Conservation (phyloP, 1,284 basidiomycete species). For the Heliocybe sulcata region DNA sequence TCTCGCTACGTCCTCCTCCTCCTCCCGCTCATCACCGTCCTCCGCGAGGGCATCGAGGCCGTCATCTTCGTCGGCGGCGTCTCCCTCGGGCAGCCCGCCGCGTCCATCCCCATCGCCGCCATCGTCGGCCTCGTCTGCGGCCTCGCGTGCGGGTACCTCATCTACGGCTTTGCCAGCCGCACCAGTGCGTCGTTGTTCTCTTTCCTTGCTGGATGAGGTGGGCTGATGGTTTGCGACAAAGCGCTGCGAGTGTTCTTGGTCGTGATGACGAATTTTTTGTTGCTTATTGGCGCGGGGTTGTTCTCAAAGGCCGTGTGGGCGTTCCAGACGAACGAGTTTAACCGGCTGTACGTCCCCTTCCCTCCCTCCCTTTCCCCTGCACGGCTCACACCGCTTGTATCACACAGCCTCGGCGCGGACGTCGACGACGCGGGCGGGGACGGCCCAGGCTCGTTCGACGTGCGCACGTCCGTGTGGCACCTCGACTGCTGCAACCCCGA, state of each 20-base stretch:
- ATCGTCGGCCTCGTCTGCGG: constrained; percentile 80
- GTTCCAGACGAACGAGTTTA: constrained; percentile 68
- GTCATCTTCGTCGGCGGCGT: constrained; percentile 93
- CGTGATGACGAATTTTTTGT: constrained; percentile 82
- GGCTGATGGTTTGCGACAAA: constrained; percentile 18
- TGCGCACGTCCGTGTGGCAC: constrained; percentile 82
- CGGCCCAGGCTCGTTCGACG: constrained; percentile 75
- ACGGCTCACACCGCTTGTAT: constrained; percentile 10
- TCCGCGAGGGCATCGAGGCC: constrained; percentile 91
- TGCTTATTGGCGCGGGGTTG: constrained; percentile 88
- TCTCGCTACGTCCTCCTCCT: constrained; percentile 85
- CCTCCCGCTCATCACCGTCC: constrained; percentile 83
- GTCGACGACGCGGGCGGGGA: constrained; percentile 70
- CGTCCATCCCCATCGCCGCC: constrained; percentile 83
- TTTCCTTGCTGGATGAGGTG: neutral
- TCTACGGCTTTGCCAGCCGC: constrained; percentile 72
- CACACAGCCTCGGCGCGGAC: constrained; percentile 77
- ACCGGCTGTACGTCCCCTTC: constrained; percentile 31
- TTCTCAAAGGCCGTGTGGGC: constrained; percentile 68
- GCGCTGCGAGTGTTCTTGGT: constrained; percentile 79
- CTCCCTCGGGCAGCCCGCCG: constrained; percentile 73
- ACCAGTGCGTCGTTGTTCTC: constrained; percentile 40
- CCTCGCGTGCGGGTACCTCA: constrained; percentile 56
- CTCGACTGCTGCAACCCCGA: constrained; percentile 77
- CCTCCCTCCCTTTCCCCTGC: neutral